Base-by-base conservation (phyloP, 2,329 filamentous ascomycete species). In the Beauveria sp. region DNA sequence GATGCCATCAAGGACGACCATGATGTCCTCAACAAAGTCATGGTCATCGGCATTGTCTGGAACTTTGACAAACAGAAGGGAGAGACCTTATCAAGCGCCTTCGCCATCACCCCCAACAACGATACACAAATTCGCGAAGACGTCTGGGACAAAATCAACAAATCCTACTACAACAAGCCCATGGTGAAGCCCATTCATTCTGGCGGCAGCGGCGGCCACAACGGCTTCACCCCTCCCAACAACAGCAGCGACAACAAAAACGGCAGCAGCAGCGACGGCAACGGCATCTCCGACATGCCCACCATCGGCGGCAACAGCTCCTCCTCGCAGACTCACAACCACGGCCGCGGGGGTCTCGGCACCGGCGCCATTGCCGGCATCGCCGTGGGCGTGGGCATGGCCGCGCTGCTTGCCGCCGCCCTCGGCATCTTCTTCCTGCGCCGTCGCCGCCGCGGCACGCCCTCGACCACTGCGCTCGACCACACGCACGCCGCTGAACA, bases 351-450 rank as follows among this genome's bases (percentile, higher is more conserved):
- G 30, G 63, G 68, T 14, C 70, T 81, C 3, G 69, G 73, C 3
- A 70, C 68, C 0, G 80, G 78, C 26, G 78, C 78, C 58, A 78
- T 77, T 42, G 76, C 74, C 20, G 80, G 80, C 49, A 81, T 82
- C 42, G 78, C 74, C 30, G 72, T 81, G 2, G 79, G 73, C 7
- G 71, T 71, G 49, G 71, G 69, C 10, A 63, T 77, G 4, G 71
- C 70, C 6, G 73, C 73, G 14, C 67, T 82, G 7, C 67, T 75
- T 16, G 60, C 81, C 50, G 63, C 79, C 65, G 74, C 67, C 5
- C 70, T 67, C 3, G 64, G 79, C 8, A 65, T 71, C 24, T 77
- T 78, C 56, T 66, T 79, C 30, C 75, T 75, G 18, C 77, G 78
- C 5, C 75, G 74, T 5, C 73, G 71, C 51, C 70, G 70, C 58